phyloP scores from a whole-genome alignment of 2,329 filamentous ascomycete genomes.

The Phyllosticta capitalensis region DNA sequence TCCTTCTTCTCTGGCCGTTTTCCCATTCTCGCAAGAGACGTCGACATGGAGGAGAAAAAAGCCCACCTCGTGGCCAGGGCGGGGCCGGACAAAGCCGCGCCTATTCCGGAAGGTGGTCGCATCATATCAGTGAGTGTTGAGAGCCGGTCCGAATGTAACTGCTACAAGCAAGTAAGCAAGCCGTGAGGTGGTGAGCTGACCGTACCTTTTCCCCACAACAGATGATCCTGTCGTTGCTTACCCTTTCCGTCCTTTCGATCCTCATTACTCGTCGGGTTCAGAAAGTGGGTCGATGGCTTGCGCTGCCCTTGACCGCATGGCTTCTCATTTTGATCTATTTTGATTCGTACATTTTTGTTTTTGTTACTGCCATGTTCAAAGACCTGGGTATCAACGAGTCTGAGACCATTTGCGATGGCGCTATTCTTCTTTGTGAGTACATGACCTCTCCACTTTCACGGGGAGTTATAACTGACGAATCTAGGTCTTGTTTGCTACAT shows the following conservation, averaged over 20 bases:
- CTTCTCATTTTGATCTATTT: slow-evolving; percentile 50
- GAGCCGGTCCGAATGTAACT: background rate
- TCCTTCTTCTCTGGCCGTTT: background rate
- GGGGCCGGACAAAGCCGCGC: slow-evolving; percentile 7
- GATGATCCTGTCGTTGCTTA: slow-evolving; percentile 6
- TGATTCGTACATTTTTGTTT: slow-evolving; percentile 52
- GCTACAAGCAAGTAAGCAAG: background rate
- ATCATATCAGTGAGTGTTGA: slow-evolving; percentile 16
- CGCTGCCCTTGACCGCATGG: slow-evolving; percentile 18
- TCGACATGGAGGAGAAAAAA: background rate
- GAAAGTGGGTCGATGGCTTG: slow-evolving; percentile 16
- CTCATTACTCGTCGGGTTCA: slow-evolving; percentile 19
- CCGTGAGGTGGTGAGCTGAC: background rate
- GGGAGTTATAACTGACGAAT: background rate
- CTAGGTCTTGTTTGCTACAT: slow-evolving; percentile 9
- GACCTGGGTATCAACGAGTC: slow-evolving; percentile 48
- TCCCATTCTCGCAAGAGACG: background rate
- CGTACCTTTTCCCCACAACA: background rate
- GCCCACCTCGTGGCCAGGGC: background rate
- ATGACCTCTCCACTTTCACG: background rate
- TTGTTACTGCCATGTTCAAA: slow-evolving; percentile 47
- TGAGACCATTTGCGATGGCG: slow-evolving; percentile 43
- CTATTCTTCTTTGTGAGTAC: slow-evolving; percentile 46
- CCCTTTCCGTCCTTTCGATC: slow-evolving; percentile 8
- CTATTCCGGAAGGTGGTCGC: slow-evolving; percentile 18